Evolutionary conservation across 768 basidiomycete genomes (phyloP).

Genomic region (Boletus vinaceobasis): DNA sequence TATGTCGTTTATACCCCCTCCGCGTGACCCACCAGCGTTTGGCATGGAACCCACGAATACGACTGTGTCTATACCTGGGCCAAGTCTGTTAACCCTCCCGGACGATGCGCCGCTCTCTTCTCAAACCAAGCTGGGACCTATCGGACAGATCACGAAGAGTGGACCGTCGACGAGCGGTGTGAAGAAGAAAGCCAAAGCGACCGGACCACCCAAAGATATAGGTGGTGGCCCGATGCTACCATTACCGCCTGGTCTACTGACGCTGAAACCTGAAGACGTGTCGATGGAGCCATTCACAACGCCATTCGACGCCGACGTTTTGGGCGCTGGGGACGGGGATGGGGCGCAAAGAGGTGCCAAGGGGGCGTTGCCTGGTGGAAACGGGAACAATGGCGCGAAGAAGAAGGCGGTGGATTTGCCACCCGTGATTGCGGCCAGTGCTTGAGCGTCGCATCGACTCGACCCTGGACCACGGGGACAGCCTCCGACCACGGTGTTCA

Average conservation of each 20-base stretch:
- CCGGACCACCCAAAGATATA: conserved; percentile 23
- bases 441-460: conserved; percentile 14
- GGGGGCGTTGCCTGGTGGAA: conserved; percentile 9
- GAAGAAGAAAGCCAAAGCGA: conserved; percentile 58
- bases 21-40: conserved; percentile 1
- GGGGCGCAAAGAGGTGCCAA: conserved; percentile 9
- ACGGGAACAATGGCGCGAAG: conserved; percentile 14
- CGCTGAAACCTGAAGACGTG: conserved; percentile 19
- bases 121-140: conserved; percentile 73
- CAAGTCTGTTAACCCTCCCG: conserved; percentile 40
- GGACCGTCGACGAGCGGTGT: conserved; percentile 40
- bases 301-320: conserved; percentile 11
- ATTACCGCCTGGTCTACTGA: conserved; percentile 17
- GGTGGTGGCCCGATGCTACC: conserved; percentile 16
- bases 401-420: conserved; percentile 31
- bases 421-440: conserved; percentile 35
- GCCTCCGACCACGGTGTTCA: background rate
- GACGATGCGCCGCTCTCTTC: conserved; percentile 60
- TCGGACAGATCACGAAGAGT: conserved; percentile 68
- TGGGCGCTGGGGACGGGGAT: conserved; percentile 2
- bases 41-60: background rate
- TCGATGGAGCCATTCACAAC: conserved; percentile 16
- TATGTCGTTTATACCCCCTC: conserved; percentile 17
- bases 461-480: background rate
- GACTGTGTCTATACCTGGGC: background rate